These are phyloP conservation scores for Amesomyces nigricolor DNA, from an alignment of 2,329 filamentous ascomycete species.

Conservation along the genomic window DNA sequence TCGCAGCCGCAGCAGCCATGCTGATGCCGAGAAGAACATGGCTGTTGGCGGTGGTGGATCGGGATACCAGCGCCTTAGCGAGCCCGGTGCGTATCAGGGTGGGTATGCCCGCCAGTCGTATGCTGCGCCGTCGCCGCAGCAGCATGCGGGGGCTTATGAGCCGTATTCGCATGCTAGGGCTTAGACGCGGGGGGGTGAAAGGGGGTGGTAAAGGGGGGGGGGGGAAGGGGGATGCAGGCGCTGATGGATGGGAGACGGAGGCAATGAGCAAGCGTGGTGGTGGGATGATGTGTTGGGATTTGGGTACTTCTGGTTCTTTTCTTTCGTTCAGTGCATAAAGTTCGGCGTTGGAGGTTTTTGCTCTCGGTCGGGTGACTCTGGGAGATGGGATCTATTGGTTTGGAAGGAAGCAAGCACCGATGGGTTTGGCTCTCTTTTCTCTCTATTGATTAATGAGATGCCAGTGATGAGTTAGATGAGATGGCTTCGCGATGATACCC, in stretches of 20 bases:
- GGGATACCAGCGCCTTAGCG: slow-evolving; percentile 43
- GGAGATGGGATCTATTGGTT: neutral
- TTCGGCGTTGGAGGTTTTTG: neutral
- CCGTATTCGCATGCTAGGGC: slow-evolving; percentile 53
- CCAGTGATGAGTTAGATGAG: no score
- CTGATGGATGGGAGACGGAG: no score
- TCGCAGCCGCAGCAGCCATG: slow-evolving; percentile 26
- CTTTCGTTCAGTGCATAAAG: no score
- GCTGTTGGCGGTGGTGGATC: slow-evolving; percentile 34
- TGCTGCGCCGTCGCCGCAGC: slow-evolving; percentile 32
- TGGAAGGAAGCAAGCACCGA: neutral
- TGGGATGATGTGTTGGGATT: neutral
- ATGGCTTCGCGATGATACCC: slow-evolving; percentile 7
- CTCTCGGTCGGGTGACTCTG: neutral
- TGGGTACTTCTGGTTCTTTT: neutral
- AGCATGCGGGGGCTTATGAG: slow-evolving; percentile 55
- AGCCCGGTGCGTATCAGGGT: slow-evolving; percentile 31
- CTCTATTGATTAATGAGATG: slow-evolving; percentile 5
- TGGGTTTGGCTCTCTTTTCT: neutral
- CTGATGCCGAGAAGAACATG: slow-evolving; percentile 48
- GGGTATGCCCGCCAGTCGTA: slow-evolving; percentile 16
- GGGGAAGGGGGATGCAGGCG: no score
- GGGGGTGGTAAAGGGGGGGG: no score
- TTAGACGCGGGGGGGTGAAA: no score
- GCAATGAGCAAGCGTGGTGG: neutral